Conservation (phyloP, 169 alveolate species). For the Plasmodium gallinaceum region DNA sequence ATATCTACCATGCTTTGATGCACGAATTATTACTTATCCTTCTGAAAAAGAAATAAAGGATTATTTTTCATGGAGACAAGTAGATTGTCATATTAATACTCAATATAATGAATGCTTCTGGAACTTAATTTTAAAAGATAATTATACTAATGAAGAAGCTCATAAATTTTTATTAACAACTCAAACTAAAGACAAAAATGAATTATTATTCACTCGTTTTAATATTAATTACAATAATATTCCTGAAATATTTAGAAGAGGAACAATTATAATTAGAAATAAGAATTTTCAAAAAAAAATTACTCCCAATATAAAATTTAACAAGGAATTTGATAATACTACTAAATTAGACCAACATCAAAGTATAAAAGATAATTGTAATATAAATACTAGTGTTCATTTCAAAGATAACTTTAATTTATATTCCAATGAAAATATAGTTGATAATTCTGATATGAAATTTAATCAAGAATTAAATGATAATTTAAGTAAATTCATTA, state of each 20-base stretch:
- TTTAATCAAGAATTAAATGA: neutral
- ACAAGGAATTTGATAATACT: neutral
- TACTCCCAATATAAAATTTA: neutral
- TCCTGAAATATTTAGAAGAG: slow-evolving; percentile 81
- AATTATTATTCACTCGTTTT: slow-evolving; percentile 89
- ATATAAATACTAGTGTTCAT: neutral
- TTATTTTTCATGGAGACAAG: slow-evolving; percentile 94
- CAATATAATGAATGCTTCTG: slow-evolving; percentile 97
- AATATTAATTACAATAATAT: slow-evolving; percentile 92
- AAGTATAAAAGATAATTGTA: neutral
- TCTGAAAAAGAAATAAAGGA: slow-evolving; percentile 89
- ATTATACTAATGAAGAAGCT: slow-evolving; percentile 88
- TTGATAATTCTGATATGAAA: neutral
- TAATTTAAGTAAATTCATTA: neutral
- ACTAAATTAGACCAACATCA: neutral
- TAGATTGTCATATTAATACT: slow-evolving; percentile 96
- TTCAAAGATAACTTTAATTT: neutral
- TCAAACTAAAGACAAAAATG: slow-evolving; percentile 91
- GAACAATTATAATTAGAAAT: slow-evolving; percentile 34
- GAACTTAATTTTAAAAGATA: slow-evolving; percentile 92
- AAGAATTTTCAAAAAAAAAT: slow-evolving; percentile 10
- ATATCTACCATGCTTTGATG: slow-evolving; percentile 95
- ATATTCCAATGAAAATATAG: neutral
- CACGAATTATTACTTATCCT: slow-evolving; percentile 94
- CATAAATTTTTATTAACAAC: slow-evolving; percentile 87